These are phyloP conservation scores for Pseudogymnoascus sp. DNA, from an alignment of 2,329 filamentous ascomycete genomes.

Conservation along the genomic window DNA sequence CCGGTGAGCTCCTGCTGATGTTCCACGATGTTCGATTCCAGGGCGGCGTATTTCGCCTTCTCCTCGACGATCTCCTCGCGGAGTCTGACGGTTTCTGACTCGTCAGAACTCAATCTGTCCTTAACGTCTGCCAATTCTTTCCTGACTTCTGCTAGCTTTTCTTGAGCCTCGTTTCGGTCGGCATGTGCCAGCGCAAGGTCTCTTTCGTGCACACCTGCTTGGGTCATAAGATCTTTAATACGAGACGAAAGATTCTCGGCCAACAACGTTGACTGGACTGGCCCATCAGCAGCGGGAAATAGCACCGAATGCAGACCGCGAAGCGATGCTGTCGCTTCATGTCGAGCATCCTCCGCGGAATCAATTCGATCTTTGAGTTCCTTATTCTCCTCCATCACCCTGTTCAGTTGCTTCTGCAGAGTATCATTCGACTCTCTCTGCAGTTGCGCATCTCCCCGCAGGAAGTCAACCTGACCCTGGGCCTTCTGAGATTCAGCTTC, in stretches of 20 bases:
- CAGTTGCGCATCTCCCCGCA: slow-evolving; percentile 52
- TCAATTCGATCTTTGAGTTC: slow-evolving; percentile 44
- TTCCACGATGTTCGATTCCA: slow-evolving; percentile 52
- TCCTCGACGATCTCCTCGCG: slow-evolving; percentile 47
- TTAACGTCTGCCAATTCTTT: slow-evolving; percentile 48
- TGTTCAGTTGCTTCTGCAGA: slow-evolving; percentile 51
- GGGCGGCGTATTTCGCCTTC: slow-evolving; percentile 44
- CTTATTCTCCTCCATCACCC: slow-evolving; percentile 47
- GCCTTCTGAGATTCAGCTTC: slow-evolving; percentile 50
- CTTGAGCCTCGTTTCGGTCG: slow-evolving; percentile 54
- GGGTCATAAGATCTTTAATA: slow-evolving; percentile 52
- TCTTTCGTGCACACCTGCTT: slow-evolving; percentile 51
- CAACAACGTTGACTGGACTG: slow-evolving; percentile 50
- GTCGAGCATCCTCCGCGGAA: slow-evolving; percentile 42
- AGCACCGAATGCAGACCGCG: slow-evolving; percentile 53
- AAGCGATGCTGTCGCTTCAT: slow-evolving; percentile 46
- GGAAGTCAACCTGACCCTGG: slow-evolving; percentile 55
- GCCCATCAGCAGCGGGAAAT: slow-evolving; percentile 43
- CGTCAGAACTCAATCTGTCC: slow-evolving; percentile 44
- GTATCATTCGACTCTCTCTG: slow-evolving; percentile 52
- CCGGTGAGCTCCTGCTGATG: slow-evolving; percentile 61
- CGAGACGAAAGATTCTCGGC: slow-evolving; percentile 52
- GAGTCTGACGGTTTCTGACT: slow-evolving; percentile 44
- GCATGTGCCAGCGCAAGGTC: slow-evolving; percentile 52
- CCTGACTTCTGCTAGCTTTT: slow-evolving; percentile 47